phyloP scores from a whole-genome alignment of 1,284 basidiomycete genomes.

The Ustilago esculenta region DNA sequence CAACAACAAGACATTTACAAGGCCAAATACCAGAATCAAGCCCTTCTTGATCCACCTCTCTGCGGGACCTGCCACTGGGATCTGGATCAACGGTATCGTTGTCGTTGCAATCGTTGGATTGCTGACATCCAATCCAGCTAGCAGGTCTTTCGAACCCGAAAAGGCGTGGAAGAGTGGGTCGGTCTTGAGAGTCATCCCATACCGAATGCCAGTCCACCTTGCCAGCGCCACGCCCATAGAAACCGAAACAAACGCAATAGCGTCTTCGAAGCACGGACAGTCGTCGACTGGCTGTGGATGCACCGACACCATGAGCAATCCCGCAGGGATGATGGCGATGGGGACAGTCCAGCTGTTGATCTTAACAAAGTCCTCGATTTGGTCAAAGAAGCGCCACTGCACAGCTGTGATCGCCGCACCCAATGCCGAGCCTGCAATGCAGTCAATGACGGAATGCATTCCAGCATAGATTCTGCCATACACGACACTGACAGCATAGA shows the following conservation, averaged over 20 bases:
- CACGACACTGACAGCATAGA: constrained; percentile 76
- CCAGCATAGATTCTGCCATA: constrained; percentile 82
- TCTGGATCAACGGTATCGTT: constrained; percentile 20
- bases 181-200: constrained; percentile 15
- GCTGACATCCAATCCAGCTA: background rate
- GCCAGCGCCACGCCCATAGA: constrained; percentile 80
- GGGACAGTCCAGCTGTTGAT: constrained; percentile 72
- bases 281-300: constrained; percentile 89
- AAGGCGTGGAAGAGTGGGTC: constrained; percentile 32
- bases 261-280: constrained; percentile 98
- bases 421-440: constrained; percentile 61
- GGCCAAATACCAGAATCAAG: constrained; percentile 71
- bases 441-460: constrained; percentile 68
- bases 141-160: constrained; percentile 4
- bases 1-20: constrained; percentile 79
- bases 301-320: constrained; percentile 78
- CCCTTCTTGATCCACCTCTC: constrained; percentile 22
- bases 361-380: constrained; percentile 69
- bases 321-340: constrained; percentile 73
- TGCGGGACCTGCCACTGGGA: constrained; percentile 12
- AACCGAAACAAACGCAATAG: constrained; percentile 89
- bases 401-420: constrained; percentile 58
- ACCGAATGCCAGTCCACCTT: constrained; percentile 71
- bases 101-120: background rate
- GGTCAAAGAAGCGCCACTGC: constrained; percentile 68